Evolutionary conservation across 352 stramenopile species (phyloP), one percentile per base, ranked within the genome.

Genomic region (Globisporangium heterothallicum): DNA sequence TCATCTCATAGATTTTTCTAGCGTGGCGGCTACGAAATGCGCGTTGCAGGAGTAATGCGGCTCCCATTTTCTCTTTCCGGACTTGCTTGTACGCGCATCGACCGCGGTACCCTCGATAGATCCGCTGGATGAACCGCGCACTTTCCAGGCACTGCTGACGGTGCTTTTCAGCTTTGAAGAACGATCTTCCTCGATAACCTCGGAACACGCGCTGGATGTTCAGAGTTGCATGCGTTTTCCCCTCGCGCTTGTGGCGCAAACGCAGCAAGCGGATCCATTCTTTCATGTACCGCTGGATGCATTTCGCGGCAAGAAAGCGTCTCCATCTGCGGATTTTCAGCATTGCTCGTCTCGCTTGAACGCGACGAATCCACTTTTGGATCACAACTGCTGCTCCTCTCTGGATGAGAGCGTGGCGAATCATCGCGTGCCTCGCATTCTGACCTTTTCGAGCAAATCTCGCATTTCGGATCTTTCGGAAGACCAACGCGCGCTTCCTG

Each of bases 401-500:
- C 9, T 54, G 61, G 25, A 87, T 56, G 38, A 91, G 72, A 6
- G 63, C 52, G 14, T 66, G 62, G 7, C 74, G 74, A n/a, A 81
- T 49, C 45, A 82, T 66, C 13, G 69, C 64, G 51, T 87, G 66
- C 0, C 56, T 54, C 0, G 76, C 73, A 34, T 85, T 79, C 60
- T 87, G 76, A 0, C 73, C 73, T 42, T 73, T 76, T 30, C 56
- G 64, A 10, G 70, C 70, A 35, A 58, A 70, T 32, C 70, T 78
- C 22, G 65, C 72, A n/a, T 64, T 68, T 19, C 68, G 70, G 38
- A 91, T 83, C 63, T 88, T 88, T 21, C 77, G 71, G 53, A 80
- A 85, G 6, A 91, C 48, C 16, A 68, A 21, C 6, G 74, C 71
- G n/a, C 73, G 79, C 13, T 68, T 69, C 1, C 79, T 66, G 7